Evolutionary conservation across 2,329 filamentous ascomycete species (phyloP).

Genomic region (Gaeumannomyces sp.): DNA sequence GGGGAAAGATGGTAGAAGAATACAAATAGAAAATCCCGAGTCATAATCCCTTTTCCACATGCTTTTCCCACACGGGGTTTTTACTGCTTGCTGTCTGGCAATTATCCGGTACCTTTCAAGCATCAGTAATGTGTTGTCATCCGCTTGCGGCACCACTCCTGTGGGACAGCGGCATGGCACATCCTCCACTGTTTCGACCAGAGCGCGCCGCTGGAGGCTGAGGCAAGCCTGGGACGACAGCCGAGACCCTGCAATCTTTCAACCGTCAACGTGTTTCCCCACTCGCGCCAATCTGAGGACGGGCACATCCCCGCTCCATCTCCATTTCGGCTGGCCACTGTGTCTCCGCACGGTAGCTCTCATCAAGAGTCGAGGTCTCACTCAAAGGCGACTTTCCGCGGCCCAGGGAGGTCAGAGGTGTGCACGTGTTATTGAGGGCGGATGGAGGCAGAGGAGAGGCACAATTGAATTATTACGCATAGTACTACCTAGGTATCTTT

Average conservation of each 20-base stretch:
- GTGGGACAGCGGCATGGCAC: not conserved
- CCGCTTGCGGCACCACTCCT: not conserved
- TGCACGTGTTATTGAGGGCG: not conserved
- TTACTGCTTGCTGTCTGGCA: not conserved
- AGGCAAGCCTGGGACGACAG: not conserved
- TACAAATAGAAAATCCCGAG: not conserved
- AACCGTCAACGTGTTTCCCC: slow-evolving; percentile 1
- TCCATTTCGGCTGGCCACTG: not conserved
- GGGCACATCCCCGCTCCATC: not conserved
- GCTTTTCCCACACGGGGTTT: not conserved
- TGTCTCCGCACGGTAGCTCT: not conserved
- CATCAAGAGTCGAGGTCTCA: not conserved
- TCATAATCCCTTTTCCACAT: not conserved
- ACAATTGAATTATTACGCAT: not conserved
- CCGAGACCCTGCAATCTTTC: slow-evolving; percentile 1
- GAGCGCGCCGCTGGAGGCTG: not conserved
- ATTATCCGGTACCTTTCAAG: not conserved
- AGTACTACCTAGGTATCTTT: too few species aligned
- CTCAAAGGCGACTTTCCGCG: too few species aligned
- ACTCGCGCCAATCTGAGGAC: not conserved
- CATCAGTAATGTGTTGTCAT: not conserved
- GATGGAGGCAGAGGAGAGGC: not conserved
- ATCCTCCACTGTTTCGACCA: not conserved
- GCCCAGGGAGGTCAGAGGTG: too few species aligned
- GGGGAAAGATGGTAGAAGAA: not conserved